Evolutionary conservation across 169 alveolate species (phyloP).

Genomic region (Cryptosporidium xiaoi): DNA sequence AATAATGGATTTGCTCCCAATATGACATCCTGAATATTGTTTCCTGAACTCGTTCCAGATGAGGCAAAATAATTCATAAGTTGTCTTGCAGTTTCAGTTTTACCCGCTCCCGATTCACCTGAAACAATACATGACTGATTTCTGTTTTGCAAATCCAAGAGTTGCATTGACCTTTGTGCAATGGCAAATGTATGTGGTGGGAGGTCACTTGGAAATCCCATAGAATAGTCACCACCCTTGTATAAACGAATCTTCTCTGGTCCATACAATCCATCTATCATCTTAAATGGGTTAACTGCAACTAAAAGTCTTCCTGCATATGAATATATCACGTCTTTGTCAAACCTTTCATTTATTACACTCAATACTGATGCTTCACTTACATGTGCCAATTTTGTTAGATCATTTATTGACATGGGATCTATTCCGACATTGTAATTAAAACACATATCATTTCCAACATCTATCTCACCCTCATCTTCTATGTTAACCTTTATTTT

Average conservation of each 20-base stretch:
- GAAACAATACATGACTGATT: conserved; percentile 96
- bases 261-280: conserved; percentile 83
- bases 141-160: conserved; percentile 79
- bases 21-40: conserved; percentile 78
- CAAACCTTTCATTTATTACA: conserved; percentile 89
- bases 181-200: conserved; percentile 89
- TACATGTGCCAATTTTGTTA: conserved; percentile 88
- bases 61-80: conserved; percentile 84
- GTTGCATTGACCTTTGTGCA: conserved; percentile 87
- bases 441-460: conserved; percentile 46
- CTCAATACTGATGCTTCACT: conserved; percentile 94
- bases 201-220: conserved; percentile 83
- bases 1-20: conserved; percentile 95
- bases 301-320: conserved; percentile 86
- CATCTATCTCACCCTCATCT: conserved; percentile 64
- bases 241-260: conserved; percentile 79
- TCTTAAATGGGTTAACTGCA: conserved; percentile 85
- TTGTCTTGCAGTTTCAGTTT: conserved; percentile 98
- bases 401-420: conserved; percentile 79
- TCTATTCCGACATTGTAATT: conserved; percentile 72
- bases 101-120: conserved; percentile 99
- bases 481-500: conserved; percentile 43
- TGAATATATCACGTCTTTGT: conserved; percentile 79
- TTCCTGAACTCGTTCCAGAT: conserved; percentile 43
- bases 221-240: conserved; percentile 80